phyloP scores from a whole-genome alignment of 2,329 filamentous ascomycete genomes.

The Leptographium radiaticola region DNA sequence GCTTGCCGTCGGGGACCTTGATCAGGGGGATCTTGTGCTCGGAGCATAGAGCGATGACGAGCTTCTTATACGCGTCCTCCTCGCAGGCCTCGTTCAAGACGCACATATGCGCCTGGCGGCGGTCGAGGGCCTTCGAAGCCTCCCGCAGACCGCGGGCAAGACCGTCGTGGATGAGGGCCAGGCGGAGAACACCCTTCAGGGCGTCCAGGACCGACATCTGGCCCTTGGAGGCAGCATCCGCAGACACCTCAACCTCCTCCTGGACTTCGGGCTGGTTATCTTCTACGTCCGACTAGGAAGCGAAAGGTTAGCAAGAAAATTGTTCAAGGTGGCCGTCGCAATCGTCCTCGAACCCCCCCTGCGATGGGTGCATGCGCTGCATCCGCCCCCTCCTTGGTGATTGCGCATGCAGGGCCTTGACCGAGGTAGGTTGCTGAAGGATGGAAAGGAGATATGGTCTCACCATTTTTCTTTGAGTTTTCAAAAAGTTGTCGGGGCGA shows the following conservation, averaged over 20 bases:
- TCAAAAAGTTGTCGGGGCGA: conserved; percentile 44
- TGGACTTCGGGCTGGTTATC: conserved; percentile 74
- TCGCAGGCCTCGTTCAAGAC: conserved; percentile 99
- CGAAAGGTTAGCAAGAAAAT: conserved; percentile 8
- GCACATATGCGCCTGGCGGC: conserved; percentile 99
- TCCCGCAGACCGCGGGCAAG: conserved; percentile 97
- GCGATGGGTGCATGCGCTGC: neutral
- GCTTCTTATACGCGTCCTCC: conserved; percentile 99
- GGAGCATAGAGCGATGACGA: conserved; percentile 94
- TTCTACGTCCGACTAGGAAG: conserved; percentile 97
- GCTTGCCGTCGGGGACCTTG: conserved; percentile 99
- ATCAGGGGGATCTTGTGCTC: conserved; percentile 99
- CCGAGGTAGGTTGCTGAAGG: neutral
- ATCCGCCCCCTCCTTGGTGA: neutral
- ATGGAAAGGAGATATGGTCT: conserved; percentile 15
- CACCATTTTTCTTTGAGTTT: conserved; percentile 46
- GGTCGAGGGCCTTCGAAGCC: conserved; percentile 96
- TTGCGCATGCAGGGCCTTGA: neutral
- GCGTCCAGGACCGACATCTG: conserved; percentile 98
- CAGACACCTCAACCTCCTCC: conserved; percentile 91
- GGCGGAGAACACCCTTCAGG: conserved; percentile 97
- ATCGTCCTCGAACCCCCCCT: neutral
- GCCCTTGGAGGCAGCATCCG: conserved; percentile 74
- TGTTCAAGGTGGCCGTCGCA: neutral
- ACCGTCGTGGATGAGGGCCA: conserved; percentile 98